A percentile compares a stretch with the other conserved stretches of the same genome.
These are phyloP conservation scores for Suillus brevipes DNA, from an alignment of 768 basidiomycete genomes.

Conservation along the genomic window DNA sequence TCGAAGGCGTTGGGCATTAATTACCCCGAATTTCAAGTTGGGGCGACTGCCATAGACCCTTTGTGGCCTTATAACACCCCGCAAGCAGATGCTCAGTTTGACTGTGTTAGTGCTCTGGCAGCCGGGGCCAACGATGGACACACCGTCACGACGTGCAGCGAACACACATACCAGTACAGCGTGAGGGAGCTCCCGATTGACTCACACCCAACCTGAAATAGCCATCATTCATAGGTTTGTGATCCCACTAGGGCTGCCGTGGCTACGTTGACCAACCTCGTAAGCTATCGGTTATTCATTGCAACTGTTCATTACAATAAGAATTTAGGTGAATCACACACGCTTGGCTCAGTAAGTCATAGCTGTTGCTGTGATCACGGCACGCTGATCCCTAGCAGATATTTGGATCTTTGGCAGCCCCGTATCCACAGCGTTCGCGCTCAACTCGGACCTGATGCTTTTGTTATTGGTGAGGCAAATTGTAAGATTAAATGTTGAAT, in stretches of 20 bases:
- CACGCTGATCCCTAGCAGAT: slow-evolving; percentile 31
- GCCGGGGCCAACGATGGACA: slow-evolving; percentile 43
- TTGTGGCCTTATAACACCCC: slow-evolving; percentile 50
- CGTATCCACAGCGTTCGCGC: slow-evolving; percentile 47
- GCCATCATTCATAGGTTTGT: slow-evolving; percentile 33
- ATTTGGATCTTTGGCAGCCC: slow-evolving; percentile 57
- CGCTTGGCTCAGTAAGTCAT: slow-evolving; percentile 45
- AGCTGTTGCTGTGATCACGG: not conserved
- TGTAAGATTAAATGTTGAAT: not conserved
- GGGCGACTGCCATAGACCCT: slow-evolving; percentile 50
- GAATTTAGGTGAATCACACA: slow-evolving; percentile 50
- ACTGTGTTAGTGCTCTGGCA: slow-evolving; percentile 50
- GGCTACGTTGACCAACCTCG: slow-evolving; percentile 51
- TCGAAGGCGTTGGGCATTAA: slow-evolving; percentile 39
- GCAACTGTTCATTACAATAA: not conserved
- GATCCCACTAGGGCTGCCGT: slow-evolving; percentile 44
- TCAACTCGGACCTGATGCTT: slow-evolving; percentile 48
- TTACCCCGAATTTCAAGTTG: slow-evolving; percentile 48
- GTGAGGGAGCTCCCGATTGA: slow-evolving; percentile 28
- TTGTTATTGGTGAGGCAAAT: slow-evolving; percentile 42
- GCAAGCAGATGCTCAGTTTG: slow-evolving; percentile 35
- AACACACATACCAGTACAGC: slow-evolving; percentile 57
- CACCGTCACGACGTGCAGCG: slow-evolving; percentile 50
- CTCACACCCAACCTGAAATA: not conserved
- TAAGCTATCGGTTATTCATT: slow-evolving; percentile 18